Conservation (phyloP, 371 early-diverging fungal genomes). For the Mucor indicus region DNA sequence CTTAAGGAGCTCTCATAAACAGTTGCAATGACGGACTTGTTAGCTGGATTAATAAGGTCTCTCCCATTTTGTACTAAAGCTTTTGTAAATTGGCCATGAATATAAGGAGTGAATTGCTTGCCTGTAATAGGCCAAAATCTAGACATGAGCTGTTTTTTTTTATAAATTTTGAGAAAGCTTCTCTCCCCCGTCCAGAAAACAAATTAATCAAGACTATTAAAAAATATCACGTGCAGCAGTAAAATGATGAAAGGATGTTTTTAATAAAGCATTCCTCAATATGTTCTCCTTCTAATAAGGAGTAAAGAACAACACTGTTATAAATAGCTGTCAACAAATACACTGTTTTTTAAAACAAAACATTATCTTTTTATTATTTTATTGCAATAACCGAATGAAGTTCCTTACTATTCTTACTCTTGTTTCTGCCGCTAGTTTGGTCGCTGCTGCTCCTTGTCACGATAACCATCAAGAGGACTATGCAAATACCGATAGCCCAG, state of each 20-base stretch:
- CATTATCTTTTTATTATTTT: background rate
- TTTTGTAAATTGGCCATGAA: slow-evolving; percentile 13
- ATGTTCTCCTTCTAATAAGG: background rate
- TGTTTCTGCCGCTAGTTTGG: background rate
- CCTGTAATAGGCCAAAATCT: slow-evolving; percentile 8
- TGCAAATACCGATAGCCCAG: background rate
- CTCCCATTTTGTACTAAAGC: background rate
- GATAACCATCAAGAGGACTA: background rate
- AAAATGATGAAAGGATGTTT: too few relatives aligned
- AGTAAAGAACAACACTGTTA: background rate
- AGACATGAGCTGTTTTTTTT: slow-evolving; percentile 2
- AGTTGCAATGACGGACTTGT: background rate
- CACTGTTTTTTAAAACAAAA: background rate
- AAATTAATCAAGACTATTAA: too few relatives aligned
- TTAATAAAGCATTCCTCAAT: background rate
- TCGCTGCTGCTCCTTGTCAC: slow-evolving; percentile 2
- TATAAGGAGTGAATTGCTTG: slow-evolving; percentile 12
- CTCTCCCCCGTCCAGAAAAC: too few relatives aligned
- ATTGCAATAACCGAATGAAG: too few relatives aligned
- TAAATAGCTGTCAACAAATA: background rate
- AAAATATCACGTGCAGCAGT: too few relatives aligned
- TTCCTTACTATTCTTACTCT: background rate
- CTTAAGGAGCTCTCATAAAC: slow-evolving; percentile 8
- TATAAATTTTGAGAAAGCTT: too few relatives aligned
- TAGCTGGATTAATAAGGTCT: slow-evolving; percentile 10